Evolutionary conservation across 2,329 filamentous ascomycete species (phyloP).

Genomic region (Colletotrichum paranaense): DNA sequence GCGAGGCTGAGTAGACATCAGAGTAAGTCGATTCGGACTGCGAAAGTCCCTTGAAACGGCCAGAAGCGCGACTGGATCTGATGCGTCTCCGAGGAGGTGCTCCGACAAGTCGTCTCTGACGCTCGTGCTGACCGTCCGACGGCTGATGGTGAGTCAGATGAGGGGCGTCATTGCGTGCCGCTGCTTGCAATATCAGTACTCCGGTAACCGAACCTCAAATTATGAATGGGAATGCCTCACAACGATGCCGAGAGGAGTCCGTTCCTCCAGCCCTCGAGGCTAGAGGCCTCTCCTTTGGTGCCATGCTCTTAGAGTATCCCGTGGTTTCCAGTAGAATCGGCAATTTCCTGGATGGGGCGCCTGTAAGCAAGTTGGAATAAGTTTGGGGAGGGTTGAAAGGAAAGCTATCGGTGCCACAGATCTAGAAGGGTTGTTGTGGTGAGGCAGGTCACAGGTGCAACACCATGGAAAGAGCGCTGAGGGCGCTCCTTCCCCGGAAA

Average conservation of each 20-base stretch:
- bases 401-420: neutral
- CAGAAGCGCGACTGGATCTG: conserved; percentile 25
- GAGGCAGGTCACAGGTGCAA: neutral
- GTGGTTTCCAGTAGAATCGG: neutral
- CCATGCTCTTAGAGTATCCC: neutral
- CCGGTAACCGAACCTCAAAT: neutral
- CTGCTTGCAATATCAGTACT: conserved; percentile 2
- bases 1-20: neutral
- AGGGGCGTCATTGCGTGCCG: neutral
- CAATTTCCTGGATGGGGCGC: neutral
- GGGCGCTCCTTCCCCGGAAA: neutral
- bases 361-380: neutral
- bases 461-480: neutral
- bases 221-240: neutral
- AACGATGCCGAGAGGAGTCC: neutral
- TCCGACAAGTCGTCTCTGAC: neutral
- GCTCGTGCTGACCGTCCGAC: neutral
- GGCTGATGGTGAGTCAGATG: neutral
- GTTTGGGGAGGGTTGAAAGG: neutral
- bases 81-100: conserved; percentile 29
- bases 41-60: neutral
- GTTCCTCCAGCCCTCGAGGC: neutral
- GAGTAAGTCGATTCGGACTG: neutral
- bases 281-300: neutral
- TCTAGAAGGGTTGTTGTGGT: neutral